Evolutionary conservation across 805 yeast genomes (phyloP).

Genomic region (Aciculoconidium aculeatum): DNA sequence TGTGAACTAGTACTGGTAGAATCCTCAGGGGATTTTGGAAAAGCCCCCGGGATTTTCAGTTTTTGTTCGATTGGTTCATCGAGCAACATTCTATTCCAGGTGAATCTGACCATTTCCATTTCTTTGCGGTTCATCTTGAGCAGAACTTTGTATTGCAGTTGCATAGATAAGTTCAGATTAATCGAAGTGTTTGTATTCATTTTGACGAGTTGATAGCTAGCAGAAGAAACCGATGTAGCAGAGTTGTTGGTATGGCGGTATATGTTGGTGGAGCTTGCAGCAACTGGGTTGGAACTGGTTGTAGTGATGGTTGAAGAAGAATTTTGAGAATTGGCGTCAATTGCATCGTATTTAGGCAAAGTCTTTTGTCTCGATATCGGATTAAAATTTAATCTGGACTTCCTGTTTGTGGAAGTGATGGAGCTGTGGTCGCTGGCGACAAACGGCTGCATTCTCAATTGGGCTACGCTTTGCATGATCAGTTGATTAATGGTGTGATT

Average conservation of each 20-base stretch:
- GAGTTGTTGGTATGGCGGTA: slow-evolving; percentile 6
- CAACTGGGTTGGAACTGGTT: not conserved
- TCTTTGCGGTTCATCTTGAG: slow-evolving; percentile 26
- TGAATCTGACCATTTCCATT: slow-evolving; percentile 39
- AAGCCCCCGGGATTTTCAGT: slow-evolving; percentile 31
- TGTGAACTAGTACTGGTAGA: not conserved
- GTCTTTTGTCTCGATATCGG: slow-evolving; percentile 8
- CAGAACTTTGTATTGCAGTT: slow-evolving; percentile 12
- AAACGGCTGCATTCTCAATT: slow-evolving; percentile 10
- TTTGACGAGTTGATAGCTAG: slow-evolving; percentile 14
- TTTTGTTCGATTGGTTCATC: slow-evolving; percentile 25
- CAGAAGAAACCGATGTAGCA: slow-evolving; percentile 4
- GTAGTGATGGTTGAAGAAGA: not conserved
- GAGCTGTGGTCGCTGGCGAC: slow-evolving; percentile 5
- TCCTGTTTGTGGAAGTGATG: slow-evolving; percentile 5
- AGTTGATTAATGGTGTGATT: not conserved
- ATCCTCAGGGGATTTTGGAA: slow-evolving; percentile 15
- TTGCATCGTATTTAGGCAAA: slow-evolving; percentile 6
- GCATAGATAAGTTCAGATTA: slow-evolving; percentile 10
- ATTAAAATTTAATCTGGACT: slow-evolving; percentile 10
- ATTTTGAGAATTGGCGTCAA: not conserved
- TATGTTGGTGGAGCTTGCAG: slow-evolving; percentile 3
- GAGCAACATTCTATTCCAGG: slow-evolving; percentile 39
- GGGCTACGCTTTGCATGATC: slow-evolving; percentile 10
- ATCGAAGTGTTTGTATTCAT: slow-evolving; percentile 12